Evolutionary conservation across 1,284 basidiomycete genomes (phyloP), one percentile per base, ranked within the genome.

Genomic region (Porogramme epimiltina): DNA sequence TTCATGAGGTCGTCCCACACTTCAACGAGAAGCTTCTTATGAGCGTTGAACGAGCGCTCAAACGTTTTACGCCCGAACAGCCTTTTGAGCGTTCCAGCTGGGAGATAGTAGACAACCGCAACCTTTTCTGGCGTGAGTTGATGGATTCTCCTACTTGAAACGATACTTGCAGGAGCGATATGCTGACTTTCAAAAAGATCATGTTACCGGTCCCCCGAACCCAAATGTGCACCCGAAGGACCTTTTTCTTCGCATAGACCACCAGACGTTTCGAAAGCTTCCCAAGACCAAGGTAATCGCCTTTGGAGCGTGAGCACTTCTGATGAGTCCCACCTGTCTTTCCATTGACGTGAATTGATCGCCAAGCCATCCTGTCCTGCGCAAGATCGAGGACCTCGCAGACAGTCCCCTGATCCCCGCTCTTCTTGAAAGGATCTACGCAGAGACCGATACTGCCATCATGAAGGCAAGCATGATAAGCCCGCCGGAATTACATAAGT

Each of bases 231-330:
- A 68, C 20, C 62, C 66, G 10, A 65, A 68, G 42, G 68, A 70
- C 47, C 58, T 73, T 8, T 70, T 62, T 50, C 67, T 71, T 33
- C 65, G 70, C n/a, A 65, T 71, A 40, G 69, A 70, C 48, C 69
- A 70, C 51, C 70, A 76, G 62, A 74, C 73, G 4, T 76, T 76
- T 61, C 67, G 72, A 59, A 76, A 76, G 63, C 66, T 76, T 3
- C 73, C 73, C 2, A 59, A 65, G 20, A 66, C 69, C 18, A 63
- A 65, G 33, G 70, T 62, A 6, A 73, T 75, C 49, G 69, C 72
- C 22, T 75, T 75, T 49, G 73, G 73, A 37, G 72, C 75, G 68
- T 69, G 44, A 34, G 68, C 52, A 3, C 3, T 34, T n/a, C n/a
- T 25, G 18, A 25, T 11, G 1, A n/a, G n/a, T n/a, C n/a, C n/a